These are phyloP conservation scores for Rossbeevera mucosa DNA, from an alignment of 768 basidiomycete species.

Conservation along the genomic window DNA sequence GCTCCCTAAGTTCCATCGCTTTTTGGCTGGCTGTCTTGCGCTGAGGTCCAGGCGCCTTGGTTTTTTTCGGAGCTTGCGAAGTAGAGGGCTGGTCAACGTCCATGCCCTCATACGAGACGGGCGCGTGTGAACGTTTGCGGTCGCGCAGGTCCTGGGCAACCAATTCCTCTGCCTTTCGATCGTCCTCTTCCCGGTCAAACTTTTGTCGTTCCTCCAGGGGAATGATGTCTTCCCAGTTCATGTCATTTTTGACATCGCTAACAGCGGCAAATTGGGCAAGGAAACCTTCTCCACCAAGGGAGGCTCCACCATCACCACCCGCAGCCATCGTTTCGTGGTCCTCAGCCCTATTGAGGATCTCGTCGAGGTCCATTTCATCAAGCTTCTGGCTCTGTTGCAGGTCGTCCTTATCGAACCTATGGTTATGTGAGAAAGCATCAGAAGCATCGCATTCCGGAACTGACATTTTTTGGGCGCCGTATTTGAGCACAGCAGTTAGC, in stretches of 20 bases:
- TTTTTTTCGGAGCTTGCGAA: slow-evolving; percentile 65
- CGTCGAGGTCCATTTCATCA: slow-evolving; percentile 98
- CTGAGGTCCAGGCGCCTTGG: slow-evolving; percentile 63
- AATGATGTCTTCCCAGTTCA: slow-evolving; percentile 99
- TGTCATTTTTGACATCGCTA: slow-evolving; percentile 97
- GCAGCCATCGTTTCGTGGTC: slow-evolving; percentile 91
- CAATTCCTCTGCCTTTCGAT: slow-evolving; percentile 67
- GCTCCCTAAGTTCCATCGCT: slow-evolving; percentile 94
- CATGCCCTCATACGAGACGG: slow-evolving; percentile 91
- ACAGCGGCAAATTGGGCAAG: slow-evolving; percentile 92
- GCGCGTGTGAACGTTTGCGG: slow-evolving; percentile 81
- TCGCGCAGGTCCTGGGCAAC: slow-evolving; percentile 64
- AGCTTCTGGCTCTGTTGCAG: slow-evolving; percentile 89
- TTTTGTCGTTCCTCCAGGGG: slow-evolving; percentile 86
- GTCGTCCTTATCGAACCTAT: slow-evolving; percentile 96
- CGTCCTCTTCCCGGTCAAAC: slow-evolving; percentile 77
- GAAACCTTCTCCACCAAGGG: slow-evolving; percentile 97
- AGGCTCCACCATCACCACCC: slow-evolving; percentile 79
- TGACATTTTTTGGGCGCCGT: slow-evolving; percentile 96
- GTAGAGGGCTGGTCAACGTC: slow-evolving; percentile 73
- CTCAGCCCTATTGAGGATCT: slow-evolving; percentile 94
- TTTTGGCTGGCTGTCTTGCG: slow-evolving; percentile 92
- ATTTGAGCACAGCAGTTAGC: slow-evolving; percentile 94
- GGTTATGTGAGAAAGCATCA: slow-evolving; percentile 3
- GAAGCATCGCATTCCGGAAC: slow-evolving; percentile 24